Base-by-base conservation (phyloP, 2,329 filamentous ascomycete species). In the Coniosporium tulheliwenetii region DNA sequence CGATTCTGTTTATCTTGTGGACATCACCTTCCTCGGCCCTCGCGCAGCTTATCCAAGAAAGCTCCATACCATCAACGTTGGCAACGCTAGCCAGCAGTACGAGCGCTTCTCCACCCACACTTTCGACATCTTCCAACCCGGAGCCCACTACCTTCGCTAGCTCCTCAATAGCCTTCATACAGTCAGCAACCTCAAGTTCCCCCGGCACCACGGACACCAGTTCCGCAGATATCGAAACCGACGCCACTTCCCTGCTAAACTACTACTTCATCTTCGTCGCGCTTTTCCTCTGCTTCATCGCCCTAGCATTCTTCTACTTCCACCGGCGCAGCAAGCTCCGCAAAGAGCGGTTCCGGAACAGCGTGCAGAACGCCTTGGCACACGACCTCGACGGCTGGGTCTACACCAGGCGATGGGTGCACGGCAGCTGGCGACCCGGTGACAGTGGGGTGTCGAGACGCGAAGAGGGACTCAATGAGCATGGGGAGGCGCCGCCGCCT, bases 401-500 rank as follows among this genome's bases (percentile, higher is more conserved):
- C 5, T 51, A 49, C 19, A 50, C 52, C 10, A 42, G 48, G 33
- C 51, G 57, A n/a, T 51, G 54, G 46, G 43, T 58, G 39, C 48
- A 56, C 41, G 52, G 51, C 4, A 38, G 45, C 26, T 42, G 36
- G 39, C 49, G 51, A 39, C 42, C 44, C 19, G 45, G 50, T 31
- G 39, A 42, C 29, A 40, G 30, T 15, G 43, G 41, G 31, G 40
- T 42, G 36, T 36, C 38, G 41, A 47, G 47, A 36, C 43, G 43
- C 30, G 46, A 45, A 39, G 63, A 69, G 37, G 77, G 77, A 0
- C 55, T 80, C 42, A 69, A 81, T 51, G 76, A 79, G 58, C 56
- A 68, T 36, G 77, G 77, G 26, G 75, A 80, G 53, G 73, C 76
- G 8, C 77, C 77, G 39, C 77, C 77, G 38, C 74, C 77, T 0